These are phyloP conservation scores for Aspergillus incahuasiensis DNA, from an alignment of 495 filamentous ascomycete species.

Conservation along the genomic window DNA sequence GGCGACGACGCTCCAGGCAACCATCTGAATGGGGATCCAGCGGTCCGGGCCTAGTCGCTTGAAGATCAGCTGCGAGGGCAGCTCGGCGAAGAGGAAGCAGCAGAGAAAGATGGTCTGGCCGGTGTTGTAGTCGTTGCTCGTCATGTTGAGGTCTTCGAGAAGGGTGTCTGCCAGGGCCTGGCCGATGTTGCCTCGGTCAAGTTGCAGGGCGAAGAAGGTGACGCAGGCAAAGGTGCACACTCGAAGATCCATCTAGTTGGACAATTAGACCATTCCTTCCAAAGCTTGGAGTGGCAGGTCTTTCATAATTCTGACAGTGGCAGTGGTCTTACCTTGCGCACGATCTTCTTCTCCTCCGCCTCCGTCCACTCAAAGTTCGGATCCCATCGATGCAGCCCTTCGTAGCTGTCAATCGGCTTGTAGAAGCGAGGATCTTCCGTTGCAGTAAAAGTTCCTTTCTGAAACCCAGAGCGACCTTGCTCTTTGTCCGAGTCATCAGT, in stretches of 20 bases:
- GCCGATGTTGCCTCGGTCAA: conserved; percentile 71
- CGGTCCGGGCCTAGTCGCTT: conserved; percentile 76
- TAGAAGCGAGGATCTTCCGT: conserved; percentile 45
- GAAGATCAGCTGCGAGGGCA: conserved; percentile 68
- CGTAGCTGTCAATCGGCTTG: conserved; percentile 57
- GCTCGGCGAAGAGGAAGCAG: conserved; percentile 61
- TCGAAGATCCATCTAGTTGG: conserved; percentile 44
- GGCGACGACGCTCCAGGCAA: conserved; percentile 71
- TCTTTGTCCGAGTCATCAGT: background rate
- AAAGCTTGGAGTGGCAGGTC: background rate
- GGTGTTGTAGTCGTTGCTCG: conserved; percentile 75
- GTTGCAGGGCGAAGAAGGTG: conserved; percentile 79
- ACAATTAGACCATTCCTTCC: conserved; percentile 5
- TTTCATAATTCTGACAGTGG: background rate
- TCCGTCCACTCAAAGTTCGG: conserved; percentile 67
- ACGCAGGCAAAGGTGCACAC: conserved; percentile 64
- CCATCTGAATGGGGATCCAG: conserved; percentile 83
- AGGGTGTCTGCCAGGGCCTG: conserved; percentile 71
- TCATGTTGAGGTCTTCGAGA: conserved; percentile 54
- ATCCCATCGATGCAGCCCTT: conserved; percentile 70
- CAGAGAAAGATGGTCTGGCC: conserved; percentile 70
- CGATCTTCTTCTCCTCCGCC: conserved; percentile 61
- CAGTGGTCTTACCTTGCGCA: conserved; percentile 51
- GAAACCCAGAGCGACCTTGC: background rate
- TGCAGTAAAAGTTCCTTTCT: background rate